Evolutionary conservation across 192 early-diverging fungal species (phyloP).

Genomic region (Coemansia sp.): DNA sequence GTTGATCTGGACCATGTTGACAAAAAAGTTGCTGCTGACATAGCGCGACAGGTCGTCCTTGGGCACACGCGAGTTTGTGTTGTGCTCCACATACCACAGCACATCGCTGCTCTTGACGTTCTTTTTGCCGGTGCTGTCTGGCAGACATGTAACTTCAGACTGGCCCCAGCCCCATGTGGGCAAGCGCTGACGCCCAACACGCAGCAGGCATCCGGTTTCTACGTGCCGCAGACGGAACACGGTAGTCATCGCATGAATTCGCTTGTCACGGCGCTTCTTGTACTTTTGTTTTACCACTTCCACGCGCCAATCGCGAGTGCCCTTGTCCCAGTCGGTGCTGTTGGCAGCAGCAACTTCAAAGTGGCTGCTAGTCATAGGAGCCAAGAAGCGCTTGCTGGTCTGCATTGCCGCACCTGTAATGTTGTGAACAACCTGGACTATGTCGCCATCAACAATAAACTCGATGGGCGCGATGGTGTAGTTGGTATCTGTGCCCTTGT

Average conservation of each 20-base stretch:
- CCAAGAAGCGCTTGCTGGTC: constrained; percentile 60
- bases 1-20: constrained; percentile 48
- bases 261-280: constrained; percentile 51
- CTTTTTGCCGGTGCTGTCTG: constrained; percentile 75
- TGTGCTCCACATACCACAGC: constrained; percentile 57
- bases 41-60: constrained; percentile 40
- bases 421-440: constrained; percentile 74
- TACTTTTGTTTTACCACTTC: constrained; percentile 53
- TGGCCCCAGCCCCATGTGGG: constrained; percentile 89
- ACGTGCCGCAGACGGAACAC: constrained; percentile 73
- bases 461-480: constrained; percentile 50
- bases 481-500: constrained; percentile 34
- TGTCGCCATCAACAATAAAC: constrained; percentile 70
- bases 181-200: constrained; percentile 64
- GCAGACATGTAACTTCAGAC: constrained; percentile 90
- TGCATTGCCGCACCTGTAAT: constrained; percentile 58
- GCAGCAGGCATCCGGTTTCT: constrained; percentile 74
- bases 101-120: constrained; percentile 50
- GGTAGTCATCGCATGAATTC: constrained; percentile 58
- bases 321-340: constrained; percentile 67
- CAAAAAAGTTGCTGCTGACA: constrained; percentile 33
- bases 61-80: constrained; percentile 33
- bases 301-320: constrained; percentile 64
- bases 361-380: constrained; percentile 66
- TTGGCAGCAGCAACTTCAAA: constrained; percentile 61